Evolutionary conservation across 441 rosid genomes (phyloP), one percentile per base, ranked within the genome.

Genomic region (Erodium chrysanthum): DNA sequence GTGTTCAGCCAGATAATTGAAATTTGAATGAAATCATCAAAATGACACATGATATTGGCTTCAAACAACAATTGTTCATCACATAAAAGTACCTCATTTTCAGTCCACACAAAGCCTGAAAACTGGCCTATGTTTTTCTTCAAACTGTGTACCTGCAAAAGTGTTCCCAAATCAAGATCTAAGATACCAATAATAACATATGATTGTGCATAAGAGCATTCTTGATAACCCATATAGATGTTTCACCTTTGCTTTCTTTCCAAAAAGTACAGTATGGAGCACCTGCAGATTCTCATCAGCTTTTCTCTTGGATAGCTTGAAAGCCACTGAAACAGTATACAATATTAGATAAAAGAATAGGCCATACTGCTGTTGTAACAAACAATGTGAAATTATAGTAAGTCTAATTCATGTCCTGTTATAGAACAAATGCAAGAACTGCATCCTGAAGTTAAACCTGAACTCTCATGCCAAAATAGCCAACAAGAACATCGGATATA

Each of bases 171-270:
- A 4, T 65, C 10, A 72, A 66, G 40, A 69, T 52, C 35, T 66
- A 23, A 59, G 15, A 74, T 27, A 72, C 40, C 0, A 40, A 40
- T 7, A 44, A 65, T 14, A 18, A 20, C 27, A 9, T 18, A 69
- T 37, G 11, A 11, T 44, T 10, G 56, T 42, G 35, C 17, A n/a
- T 17, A 50, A 5, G 25, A 50, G 18, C 22, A 11, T 12, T 2
- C 35, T 12, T 61, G 15, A 10, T 9, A 52, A 52, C 18, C 5
- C 20, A 58, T 21, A 5, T 22, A 23, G 17, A 5, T 14, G 62
- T 54, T 3, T 75, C 69, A 94, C 99, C 97, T 94, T 94, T 69
- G 85, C 99, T 82, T 91, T 94, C 90, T 94, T 94, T 78, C 97
- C 99, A 71, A 82, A 94, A 63, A 94, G 94, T 73, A 94, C 77